Base-by-base conservation (phyloP, 108 stramenopile genomes). In the Fistulifera solaris region DNA sequence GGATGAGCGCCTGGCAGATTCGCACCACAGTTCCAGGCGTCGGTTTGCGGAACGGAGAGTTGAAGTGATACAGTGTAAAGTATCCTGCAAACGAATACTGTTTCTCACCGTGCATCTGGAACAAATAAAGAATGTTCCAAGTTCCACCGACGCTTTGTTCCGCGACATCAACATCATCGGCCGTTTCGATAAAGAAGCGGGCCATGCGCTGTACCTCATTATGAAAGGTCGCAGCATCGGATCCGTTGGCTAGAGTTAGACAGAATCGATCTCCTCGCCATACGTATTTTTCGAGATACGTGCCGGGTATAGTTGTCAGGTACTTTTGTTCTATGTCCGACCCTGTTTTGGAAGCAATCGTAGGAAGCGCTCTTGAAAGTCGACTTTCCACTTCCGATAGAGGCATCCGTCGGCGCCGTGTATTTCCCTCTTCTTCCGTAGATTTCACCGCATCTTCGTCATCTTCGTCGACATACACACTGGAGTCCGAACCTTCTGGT, bases 41-140 rank as follows among this genome's bases (percentile, higher is more conserved):
- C 4, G 90, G 90, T 62, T 82, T 88, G 52, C 61, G 61, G 59
- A 93, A 88, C 44, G 84, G 87, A 8, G 85, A 68, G 58, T 70
- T 54, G 48, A 93, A 80, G 49, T 79, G 75, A 71, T 76, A 79
- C 1, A 90, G 40, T 11, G 88, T 85, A 56, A 79, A 55, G 58
- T 85, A 90, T 21, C 81, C 88, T 27, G 62, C 81, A 22, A 90
- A 62, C 6, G 83, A 77, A 50, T 77, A 85, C 25, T 53, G 38
- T 51, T 24, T 48, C 15, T 6, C 39, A 23, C 18, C 22, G 43
- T 82, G 73, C 54, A 71, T 75, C 47, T 67, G 70, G 63, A 81
- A 85, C 24, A 90, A 38, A 52, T 83, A 90, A 22, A 90, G 41
- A 16, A 85, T 75, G 48, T 79, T 76, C 88, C 88, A 90, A 59